Evolutionary conservation across 176 grass and related monocot genomes (phyloP), one percentile per base, ranked within the genome.

Genomic region (Aegilops longissima): DNA sequence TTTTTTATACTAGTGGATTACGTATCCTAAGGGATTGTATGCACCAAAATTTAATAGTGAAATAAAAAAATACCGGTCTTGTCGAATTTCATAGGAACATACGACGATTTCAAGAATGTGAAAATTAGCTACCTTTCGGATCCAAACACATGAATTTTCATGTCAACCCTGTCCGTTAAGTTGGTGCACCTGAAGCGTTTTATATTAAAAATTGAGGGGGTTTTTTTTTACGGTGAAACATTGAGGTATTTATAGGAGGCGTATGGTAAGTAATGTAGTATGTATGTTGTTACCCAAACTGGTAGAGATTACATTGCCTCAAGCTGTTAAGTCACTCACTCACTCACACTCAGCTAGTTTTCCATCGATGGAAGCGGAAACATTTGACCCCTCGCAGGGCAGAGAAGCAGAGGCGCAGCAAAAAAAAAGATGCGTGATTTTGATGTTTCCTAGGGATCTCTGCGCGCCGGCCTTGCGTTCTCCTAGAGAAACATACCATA

Each of bases 401-500:
- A 49, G 72, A 51, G 73, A 5, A 20, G 64, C 86, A 78, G 39
- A 35, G 52, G 49, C 86, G 45, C 34, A 20, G 80, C 80, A n/a
- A 70, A 54, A 21, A 82, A 82, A 86, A 86, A 86, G 63, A 77
- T 69, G 85, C 75, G 84, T 84, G 85, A 80, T 80, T 87, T 54
- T 88, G 20, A 36, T 80, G 80, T 77, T 54, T 39, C 76, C 68
- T 88, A 62, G 90, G 90, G 85, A 91, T 87, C 77, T 88, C 77
- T 84, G 84, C 84, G 25, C 52, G 65, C 82, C 27, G 80, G 49
- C 61, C 45, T 76, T 73, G 84, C 86, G 24, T 70, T 82, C 71
- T 85, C 90, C 82, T 2, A 85, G 90, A 91, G 77, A 86, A 88
- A 85, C 90, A 91, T 25, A 70, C 39, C 64, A 72, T 91, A 88